Evolutionary conservation across 176 grass and related monocot species (phyloP), one percentile per base, ranked within the genome.

Genomic region (Sorghum bicolor): DNA sequence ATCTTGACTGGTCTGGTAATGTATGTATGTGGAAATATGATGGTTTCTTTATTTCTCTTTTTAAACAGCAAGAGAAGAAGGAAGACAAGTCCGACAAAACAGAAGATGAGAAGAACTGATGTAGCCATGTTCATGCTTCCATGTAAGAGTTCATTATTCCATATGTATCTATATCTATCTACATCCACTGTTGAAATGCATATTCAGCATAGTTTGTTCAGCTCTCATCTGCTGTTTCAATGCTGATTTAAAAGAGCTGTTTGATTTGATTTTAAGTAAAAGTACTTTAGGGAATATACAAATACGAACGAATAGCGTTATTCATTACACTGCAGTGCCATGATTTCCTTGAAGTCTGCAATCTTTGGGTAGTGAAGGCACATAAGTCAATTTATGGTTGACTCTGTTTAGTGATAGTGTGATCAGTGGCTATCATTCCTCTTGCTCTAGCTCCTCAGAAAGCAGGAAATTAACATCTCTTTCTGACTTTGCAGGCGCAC

Each of bases 71-170:
- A 84, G 88, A 93, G 83, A 90, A 93, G 73, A 84, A 95, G 79
- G 91, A 95, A 85, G 93, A 95, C 52, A 86, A 90, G 44, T 40
- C 87, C 19, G 86, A 94, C 87, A 91, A 92, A 80, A 66, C 81
- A 19, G 93, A 95, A 65, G 90, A 90, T n/a, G 88, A 90, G 41
- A 86, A 92, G 83, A 92, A 90, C 40, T 89, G 36, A 85, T 74
- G 69, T 71, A 75, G 19, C n/a, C 25, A 40, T 71, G 60, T 73
- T 36, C 17, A 48, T 14, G 43, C 55, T 86, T 89, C 37, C 40
- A 53, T 66, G 83, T 89, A 86, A 89, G 78, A 57, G 40, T 72
- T 64, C 14, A 17, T 24, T 45, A 55, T 63, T 32, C 20, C 50
- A 61, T 67, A 31, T 10, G 22, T 25, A 10, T 82, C 74, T 66